phyloP scores from a whole-genome alignment of 805 yeast species.

The Schwanniomyces pseudopolymorphus region DNA sequence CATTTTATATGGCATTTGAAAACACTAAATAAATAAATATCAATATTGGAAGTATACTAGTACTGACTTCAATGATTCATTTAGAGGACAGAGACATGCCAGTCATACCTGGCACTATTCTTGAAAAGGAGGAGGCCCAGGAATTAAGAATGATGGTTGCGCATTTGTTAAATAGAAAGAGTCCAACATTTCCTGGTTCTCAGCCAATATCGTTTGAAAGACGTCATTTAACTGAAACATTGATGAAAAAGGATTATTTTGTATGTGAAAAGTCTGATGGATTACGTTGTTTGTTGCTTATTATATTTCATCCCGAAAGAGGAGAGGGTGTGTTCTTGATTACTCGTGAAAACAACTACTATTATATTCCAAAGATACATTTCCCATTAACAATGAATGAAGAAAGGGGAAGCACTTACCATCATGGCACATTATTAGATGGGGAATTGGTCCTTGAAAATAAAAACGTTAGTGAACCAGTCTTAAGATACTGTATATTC shows the following conservation, averaged over 20 bases:
- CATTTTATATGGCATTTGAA: not conserved
- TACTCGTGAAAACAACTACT: slow-evolving; percentile 86
- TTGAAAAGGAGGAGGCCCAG: slow-evolving; percentile 68
- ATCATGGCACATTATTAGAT: slow-evolving; percentile 86
- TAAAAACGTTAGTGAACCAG: slow-evolving; percentile 52
- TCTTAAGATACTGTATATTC: slow-evolving; percentile 76
- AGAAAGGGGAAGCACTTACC: slow-evolving; percentile 56
- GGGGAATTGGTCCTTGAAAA: slow-evolving; percentile 87
- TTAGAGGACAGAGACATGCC: slow-evolving; percentile 62
- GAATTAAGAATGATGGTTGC: slow-evolving; percentile 71
- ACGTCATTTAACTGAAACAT: slow-evolving; percentile 61
- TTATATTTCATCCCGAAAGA: slow-evolving; percentile 63
- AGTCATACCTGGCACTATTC: slow-evolving; percentile 78
- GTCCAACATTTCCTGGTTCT: slow-evolving; percentile 80
- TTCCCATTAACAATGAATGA: slow-evolving; percentile 60
- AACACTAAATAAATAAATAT: not conserved
- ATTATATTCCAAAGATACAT: slow-evolving; percentile 76
- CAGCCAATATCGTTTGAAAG: slow-evolving; percentile 92
- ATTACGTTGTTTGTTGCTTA: slow-evolving; percentile 73
- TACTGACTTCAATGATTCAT: slow-evolving; percentile 36
- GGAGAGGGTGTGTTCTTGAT: slow-evolving; percentile 89
- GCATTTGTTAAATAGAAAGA: slow-evolving; percentile 52
- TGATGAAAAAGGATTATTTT: slow-evolving; percentile 73
- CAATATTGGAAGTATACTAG: too few relatives aligned
- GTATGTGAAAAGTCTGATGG: slow-evolving; percentile 98